Conservation (phyloP, 2,329 filamentous ascomycete genomes). For the Arachnopeziza araneosa region DNA sequence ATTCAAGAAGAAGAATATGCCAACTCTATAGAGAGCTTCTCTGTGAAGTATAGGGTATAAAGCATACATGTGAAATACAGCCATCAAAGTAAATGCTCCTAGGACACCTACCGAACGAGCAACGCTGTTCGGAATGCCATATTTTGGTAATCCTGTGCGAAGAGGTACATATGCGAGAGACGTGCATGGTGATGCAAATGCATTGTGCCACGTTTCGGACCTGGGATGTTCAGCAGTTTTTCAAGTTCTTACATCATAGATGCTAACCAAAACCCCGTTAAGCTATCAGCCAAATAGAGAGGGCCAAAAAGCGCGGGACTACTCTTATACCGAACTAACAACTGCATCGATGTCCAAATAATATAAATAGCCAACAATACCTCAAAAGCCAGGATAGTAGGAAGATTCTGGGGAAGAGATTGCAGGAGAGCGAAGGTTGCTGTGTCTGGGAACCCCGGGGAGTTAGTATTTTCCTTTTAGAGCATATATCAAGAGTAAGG, state of each 20-base stretch:
- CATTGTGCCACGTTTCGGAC: conserved; percentile 39
- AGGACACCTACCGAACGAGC: conserved; percentile 33
- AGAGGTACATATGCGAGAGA: conserved; percentile 35
- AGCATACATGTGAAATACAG: conserved; percentile 35
- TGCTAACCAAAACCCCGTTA: conserved; percentile 34
- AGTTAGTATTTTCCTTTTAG: no score
- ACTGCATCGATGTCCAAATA: conserved; percentile 35
- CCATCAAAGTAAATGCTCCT: conserved; percentile 36
- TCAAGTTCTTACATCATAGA: not conserved
- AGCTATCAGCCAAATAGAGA: conserved; percentile 33
- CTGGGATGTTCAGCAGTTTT: conserved; percentile 9
- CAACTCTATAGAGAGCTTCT: conserved; percentile 31
- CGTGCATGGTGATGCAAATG: conserved; percentile 35
- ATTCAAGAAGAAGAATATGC: conserved; percentile 36
- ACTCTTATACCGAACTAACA: conserved; percentile 33
- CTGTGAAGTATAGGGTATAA: conserved; percentile 31
- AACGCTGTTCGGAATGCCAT: conserved; percentile 28
- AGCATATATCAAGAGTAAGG: no score
- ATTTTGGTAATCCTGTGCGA: conserved; percentile 28
- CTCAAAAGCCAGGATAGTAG: conserved; percentile 34
- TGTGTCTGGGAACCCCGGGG: no score
- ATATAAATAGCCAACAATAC: conserved; percentile 37
- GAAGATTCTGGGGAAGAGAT: conserved; percentile 31
- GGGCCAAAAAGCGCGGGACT: conserved; percentile 37
- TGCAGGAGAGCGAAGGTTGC: conserved; percentile 32